Conservation (phyloP, 2,329 filamentous ascomycete species). For the Immersiporthe knoxdaviesiana region DNA sequence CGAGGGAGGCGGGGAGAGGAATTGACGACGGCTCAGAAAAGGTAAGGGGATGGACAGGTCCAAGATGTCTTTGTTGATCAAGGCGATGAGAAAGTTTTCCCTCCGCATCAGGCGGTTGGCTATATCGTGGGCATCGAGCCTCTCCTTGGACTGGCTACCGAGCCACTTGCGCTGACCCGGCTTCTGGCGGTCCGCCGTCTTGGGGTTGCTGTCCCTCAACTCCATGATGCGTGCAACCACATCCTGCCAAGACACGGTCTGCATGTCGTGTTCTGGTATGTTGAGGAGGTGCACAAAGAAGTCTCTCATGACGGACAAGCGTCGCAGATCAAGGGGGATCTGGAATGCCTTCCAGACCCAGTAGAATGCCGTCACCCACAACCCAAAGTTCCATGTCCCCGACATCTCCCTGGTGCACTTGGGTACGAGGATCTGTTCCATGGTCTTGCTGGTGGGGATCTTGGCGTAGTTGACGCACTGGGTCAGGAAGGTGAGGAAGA, state of each 20-base stretch:
- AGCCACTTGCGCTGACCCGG: conserved; percentile 60
- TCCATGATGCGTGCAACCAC: conserved; percentile 85
- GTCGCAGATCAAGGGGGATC: conserved; percentile 72
- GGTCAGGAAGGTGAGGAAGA: conserved; percentile 79
- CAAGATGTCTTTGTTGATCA: conserved; percentile 96
- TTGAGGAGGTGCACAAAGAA: conserved; percentile 84
- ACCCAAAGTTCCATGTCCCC: conserved; percentile 72
- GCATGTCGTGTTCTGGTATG: conserved; percentile 82
- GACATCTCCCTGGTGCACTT: conserved; percentile 80
- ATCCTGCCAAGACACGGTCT: conserved; percentile 93
- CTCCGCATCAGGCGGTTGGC: conserved; percentile 95
- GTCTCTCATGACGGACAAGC: conserved; percentile 77
- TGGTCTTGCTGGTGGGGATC: conserved; percentile 65
- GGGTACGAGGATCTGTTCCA: conserved; percentile 62
- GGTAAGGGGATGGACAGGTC: conserved; percentile 86
- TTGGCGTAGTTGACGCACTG: conserved; percentile 84
- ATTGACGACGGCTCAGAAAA: conserved; percentile 75
- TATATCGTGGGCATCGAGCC: conserved; percentile 95
- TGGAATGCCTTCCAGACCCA: conserved; percentile 81
- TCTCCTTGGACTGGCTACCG: conserved; percentile 86
- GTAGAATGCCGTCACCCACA: conserved; percentile 86
- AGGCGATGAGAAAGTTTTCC: conserved; percentile 94
- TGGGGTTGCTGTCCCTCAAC: conserved; percentile 82
- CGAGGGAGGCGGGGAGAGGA: conserved; percentile 88
- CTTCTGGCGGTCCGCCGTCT: conserved; percentile 66